Base-by-base conservation (phyloP, 2,329 filamentous ascomycete species). In the Metarhizium rileyi region DNA sequence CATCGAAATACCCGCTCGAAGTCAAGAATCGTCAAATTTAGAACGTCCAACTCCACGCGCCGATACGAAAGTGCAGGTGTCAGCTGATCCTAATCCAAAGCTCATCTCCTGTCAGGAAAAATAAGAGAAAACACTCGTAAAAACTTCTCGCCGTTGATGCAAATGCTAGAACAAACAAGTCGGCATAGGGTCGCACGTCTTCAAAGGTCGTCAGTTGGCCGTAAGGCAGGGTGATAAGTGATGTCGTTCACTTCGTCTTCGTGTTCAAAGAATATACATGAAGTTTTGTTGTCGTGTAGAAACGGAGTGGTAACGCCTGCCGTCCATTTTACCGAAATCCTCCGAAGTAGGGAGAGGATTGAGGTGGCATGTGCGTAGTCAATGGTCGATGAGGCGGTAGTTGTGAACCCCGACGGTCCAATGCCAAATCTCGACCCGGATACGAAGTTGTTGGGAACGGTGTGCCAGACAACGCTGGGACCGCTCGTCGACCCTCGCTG, bases 341-440 rank as follows among this genome's bases (percentile, higher is more conserved):
- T 41, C 47, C 47, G 40, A 50, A 52, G 30, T 52, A 52, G 35
- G 47, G 26, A 18, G 44, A 38, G 20, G 46, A 8, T 20, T 16
- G 46, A 7, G 44, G 48, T 12, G 48, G 44, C 48, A 50, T 36
- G n/a, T 42, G 48, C 25, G 44, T 36, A 12, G 48, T 5, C 20
- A 44, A 25, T 26, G 47, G 50, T 42, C 48, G 50, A 23, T 44
- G 50, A 25, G 43, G 16, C 18, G 48, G 18, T 20, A 44, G 48
- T 20, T 47, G 5, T 4, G 50, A 47, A 26, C 33, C 25, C 27
- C 48, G 50, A 16, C 50, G 40, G 10, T 50, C 44, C 36, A 45
- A 25, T 4, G 40, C 20, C 25, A 33, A 6, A 23, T 50, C 48
- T 33, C 48, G 48, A 35, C 44, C 44, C 12, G 44, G 27, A 48